Base-by-base conservation (phyloP, 345 rosid genomes). In the Salix brachista region DNA sequence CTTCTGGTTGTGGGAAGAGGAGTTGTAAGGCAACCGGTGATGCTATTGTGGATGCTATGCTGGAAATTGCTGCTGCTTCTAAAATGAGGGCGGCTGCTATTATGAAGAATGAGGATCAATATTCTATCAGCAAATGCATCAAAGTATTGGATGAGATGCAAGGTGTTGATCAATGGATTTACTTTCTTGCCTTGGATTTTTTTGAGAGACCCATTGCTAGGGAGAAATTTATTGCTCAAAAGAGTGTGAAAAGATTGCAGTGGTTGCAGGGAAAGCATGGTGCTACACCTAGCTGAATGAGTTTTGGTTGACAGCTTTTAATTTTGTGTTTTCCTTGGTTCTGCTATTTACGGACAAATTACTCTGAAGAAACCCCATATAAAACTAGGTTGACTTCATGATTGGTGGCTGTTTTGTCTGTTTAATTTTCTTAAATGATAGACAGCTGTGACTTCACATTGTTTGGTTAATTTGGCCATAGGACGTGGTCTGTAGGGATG, bases 31-130 rank as follows among this genome's bases (percentile, higher is more conserved):
- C 92, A 66, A 84, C 89, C 13, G 97, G 97, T 54, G 95, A 91
- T 80, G 92, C 97, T 56, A 92, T 89, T 44, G 97, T 90, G 41
- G 98, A 94, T 65, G 98, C 97, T 23, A 92, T 91, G 97, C 87
- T 92, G 7, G 95, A 91, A 83, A 94, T 94, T 39, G 97, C 97
- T 1, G 91, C 95, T 68, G 97, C 91, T 73, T 94, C 90, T 1
- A 90, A 89, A 78, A 85, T 86, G 92, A 89, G 97, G 87, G 92
- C 95, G 0, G 86, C 92, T 5, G 87, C 92, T 34, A 86, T 91
- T 69, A 77, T 86, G 70, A 92, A 86, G 86, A 90, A 80, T 10
- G 92, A 85, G 48, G 98, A 92, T 36, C 88, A 86, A 26, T 91
- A 89, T 85, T 92, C 97, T 12, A 90, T 92, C 25, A 91, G 93